phyloP scores from a whole-genome alignment of 129 eudicot species.

The Pulicaria dysenterica region DNA sequence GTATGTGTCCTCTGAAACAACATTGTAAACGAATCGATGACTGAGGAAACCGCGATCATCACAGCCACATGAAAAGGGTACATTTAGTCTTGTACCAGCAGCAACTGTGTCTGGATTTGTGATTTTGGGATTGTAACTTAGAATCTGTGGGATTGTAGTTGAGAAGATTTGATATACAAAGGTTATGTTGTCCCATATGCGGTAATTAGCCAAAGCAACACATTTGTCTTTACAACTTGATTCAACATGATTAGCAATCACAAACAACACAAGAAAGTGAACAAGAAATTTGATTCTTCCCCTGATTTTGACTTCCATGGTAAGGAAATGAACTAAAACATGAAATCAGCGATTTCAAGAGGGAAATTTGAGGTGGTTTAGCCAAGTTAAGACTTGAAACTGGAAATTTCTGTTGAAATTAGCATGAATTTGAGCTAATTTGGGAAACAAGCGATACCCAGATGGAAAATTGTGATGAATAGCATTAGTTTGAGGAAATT shows the following conservation, averaged over 20 bases:
- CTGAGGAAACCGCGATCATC: slow-evolving; percentile 43
- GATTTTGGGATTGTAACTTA: slow-evolving; percentile 54
- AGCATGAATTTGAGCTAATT: no score
- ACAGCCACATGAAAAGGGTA: slow-evolving; percentile 65
- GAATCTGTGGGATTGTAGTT: slow-evolving; percentile 33
- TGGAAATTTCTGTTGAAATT: no score
- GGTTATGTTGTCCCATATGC: slow-evolving; percentile 40
- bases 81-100: slow-evolving; percentile 39
- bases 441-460: no score
- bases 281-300: neutral
- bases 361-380: neutral
- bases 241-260: slow-evolving; percentile 29
- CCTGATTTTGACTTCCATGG: slow-evolving; percentile 21
- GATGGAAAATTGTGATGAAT: no score
- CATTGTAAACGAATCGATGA: slow-evolving; percentile 47
- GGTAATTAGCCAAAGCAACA: slow-evolving; percentile 55
- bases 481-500: no score
- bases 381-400: no score
- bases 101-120: slow-evolving; percentile 42
- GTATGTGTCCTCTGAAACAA: slow-evolving; percentile 36
- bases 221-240: slow-evolving; percentile 47
- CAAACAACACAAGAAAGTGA: slow-evolving; percentile 20
- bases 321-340: neutral
- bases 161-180: slow-evolving; percentile 40
- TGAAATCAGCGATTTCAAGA: neutral